These are phyloP conservation scores for Cicer arietinum DNA, from an alignment of 306 rosid species.

Conservation along the genomic window DNA sequence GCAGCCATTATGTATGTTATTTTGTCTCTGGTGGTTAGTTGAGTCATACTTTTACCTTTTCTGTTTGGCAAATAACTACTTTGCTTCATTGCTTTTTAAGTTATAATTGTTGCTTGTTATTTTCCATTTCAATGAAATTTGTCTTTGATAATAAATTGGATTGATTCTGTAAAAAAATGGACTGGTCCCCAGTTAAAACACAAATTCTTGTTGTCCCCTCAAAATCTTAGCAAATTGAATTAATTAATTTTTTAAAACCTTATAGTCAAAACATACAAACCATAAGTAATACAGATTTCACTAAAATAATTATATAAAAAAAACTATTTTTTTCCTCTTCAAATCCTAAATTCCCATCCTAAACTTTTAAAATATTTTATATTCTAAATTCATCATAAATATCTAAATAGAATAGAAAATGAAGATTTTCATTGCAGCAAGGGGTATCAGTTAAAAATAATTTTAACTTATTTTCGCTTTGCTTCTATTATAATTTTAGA, in stretches of 20 bases:
- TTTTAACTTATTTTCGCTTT: background rate
- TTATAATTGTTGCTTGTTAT: background rate
- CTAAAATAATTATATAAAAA: too few species aligned
- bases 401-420: background rate
- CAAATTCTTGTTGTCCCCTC: background rate
- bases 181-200: background rate
- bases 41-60: conserved; percentile 37
- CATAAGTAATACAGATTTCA: too few species aligned
- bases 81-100: conserved; percentile 23
- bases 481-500: background rate
- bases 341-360: too few species aligned
- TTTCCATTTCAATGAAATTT: background rate
- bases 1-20: conserved; percentile 19
- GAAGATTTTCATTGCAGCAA: background rate
- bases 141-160: background rate
- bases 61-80: conserved; percentile 35
- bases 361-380: too few species aligned
- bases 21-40: conserved; percentile 36
- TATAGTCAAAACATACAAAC: background rate
- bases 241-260: background rate
- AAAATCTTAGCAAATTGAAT: background rate
- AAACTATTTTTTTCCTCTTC: background rate
- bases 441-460: background rate
- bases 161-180: too few species aligned
- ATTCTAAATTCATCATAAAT: background rate